Percentiles rank a stretch among this genome's conserved stretches.
Conservation (phyloP, 1,284 basidiomycete genomes). For the Trichosporon sp. region DNA sequence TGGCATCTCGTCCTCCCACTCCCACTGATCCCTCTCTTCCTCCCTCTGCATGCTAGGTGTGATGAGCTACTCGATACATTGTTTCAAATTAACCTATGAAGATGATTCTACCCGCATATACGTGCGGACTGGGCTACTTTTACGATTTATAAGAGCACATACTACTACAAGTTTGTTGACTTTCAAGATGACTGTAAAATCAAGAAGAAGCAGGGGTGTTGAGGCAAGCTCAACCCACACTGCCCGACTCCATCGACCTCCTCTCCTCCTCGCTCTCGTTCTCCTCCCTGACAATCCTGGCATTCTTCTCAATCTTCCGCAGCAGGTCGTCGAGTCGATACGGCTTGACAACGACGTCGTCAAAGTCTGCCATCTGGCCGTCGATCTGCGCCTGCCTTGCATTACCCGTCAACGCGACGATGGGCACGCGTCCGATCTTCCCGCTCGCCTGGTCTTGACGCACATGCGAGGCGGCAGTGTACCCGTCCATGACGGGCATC, state of each 20-base stretch:
- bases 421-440: not conserved
- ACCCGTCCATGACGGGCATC: constrained; percentile 48
- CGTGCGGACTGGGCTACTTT: no score
- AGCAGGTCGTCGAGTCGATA: constrained; percentile 47
- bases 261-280: not conserved
- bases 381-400: constrained; percentile 32
- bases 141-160: no score
- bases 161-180: no score
- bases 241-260: not conserved
- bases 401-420: constrained; percentile 37
- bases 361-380: constrained; percentile 41
- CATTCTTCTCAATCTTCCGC: constrained; percentile 42
- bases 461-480: constrained; percentile 27
- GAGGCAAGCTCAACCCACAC: no score
- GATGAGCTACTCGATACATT: no score
- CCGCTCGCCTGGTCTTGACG: constrained; percentile 29
- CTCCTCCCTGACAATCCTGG: not conserved
- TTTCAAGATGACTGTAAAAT: no score
- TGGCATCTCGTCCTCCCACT: no score
- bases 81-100: no score
- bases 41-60: no score
- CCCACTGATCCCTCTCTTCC: no score
- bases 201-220: no score
- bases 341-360: constrained; percentile 49
- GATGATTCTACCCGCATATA: no score